These are phyloP conservation scores for Mycocentrospora acerina DNA, from an alignment of 2,329 filamentous ascomycete species.

Conservation along the genomic window DNA sequence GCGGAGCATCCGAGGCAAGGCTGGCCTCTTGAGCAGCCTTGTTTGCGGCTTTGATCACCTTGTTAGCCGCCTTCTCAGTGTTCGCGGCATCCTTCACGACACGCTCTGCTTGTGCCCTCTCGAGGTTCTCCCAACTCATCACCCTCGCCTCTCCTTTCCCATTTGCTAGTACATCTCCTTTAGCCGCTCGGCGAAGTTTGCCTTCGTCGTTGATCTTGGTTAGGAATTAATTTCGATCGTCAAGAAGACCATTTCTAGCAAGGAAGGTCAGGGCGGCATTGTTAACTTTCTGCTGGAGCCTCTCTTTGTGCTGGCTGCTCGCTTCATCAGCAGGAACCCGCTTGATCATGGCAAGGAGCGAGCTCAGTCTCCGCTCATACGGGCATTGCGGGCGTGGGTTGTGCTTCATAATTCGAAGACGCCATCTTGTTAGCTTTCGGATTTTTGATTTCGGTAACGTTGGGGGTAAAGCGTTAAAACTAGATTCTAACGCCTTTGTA, in stretches of 20 bases:
- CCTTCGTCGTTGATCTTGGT: constrained; percentile 29
- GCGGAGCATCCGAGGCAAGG: too few relatives aligned
- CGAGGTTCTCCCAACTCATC: constrained; percentile 8
- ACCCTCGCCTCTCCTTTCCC: constrained; percentile 6
- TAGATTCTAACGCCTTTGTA: too few relatives aligned
- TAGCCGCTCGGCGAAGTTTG: constrained; percentile 5
- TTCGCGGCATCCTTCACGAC: constrained; percentile 4
- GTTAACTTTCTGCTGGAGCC: constrained; percentile 15
- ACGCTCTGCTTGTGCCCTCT: constrained; percentile 7
- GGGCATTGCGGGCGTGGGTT: constrained; percentile 16
- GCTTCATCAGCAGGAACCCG: constrained; percentile 11
- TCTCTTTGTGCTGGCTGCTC: constrained; percentile 8
- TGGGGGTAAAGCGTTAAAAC: too few relatives aligned
- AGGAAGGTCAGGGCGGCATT: constrained; percentile 27
- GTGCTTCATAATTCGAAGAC: constrained; percentile 15
- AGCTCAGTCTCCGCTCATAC: constrained; percentile 16
- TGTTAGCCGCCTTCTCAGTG: too few relatives aligned
- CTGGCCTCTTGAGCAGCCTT: too few relatives aligned
- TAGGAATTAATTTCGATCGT: constrained; percentile 31
- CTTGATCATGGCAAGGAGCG: constrained; percentile 18
- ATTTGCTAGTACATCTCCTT: constrained; percentile 6
- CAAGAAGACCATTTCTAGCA: constrained; percentile 23
- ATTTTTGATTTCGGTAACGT: too few relatives aligned
- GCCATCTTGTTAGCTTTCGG: too few relatives aligned
- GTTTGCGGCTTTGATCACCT: too few relatives aligned